Evolutionary conservation across 257 asterid species (phyloP), one percentile per base, ranked within the genome.

Genomic region (Petunia axillaris): DNA sequence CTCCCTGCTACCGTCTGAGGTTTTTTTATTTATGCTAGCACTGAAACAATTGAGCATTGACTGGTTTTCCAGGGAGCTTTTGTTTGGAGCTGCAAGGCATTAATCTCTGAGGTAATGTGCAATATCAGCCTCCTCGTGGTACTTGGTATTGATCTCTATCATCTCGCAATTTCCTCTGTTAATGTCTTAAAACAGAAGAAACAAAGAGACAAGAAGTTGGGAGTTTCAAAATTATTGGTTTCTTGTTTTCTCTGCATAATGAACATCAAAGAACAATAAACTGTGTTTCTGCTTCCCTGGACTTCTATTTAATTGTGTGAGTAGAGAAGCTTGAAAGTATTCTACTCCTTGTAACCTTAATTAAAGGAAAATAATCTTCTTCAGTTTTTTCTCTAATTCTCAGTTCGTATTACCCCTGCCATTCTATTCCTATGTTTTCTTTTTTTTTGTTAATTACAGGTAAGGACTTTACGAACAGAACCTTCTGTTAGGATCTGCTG

Each of bases 31-130:
- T 48, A 15, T 70, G 11, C 46, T 70, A 71, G 60, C 60, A 48
- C 35, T 48, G 43, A 5, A n/a, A 1, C 35, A 48, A 46, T 25
- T 71, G 44, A 79, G 41, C 53, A 39, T 57, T 66, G 60, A 16
- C 16, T 36, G 44, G 46, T 63, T 50, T 77, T 62, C 74, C 90
- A 95, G 99, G 99, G 99, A 78, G 97, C 99, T 77, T 95, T 85
- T 62, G 91, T 95, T 73, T 95, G 99, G 99, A 95, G 98, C 86
- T 90, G 95, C 82, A 93, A 89, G 84, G 98, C 99, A 54, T 88
- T 95, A 89, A 92, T 95, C 77, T 84, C 97, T 58, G 99, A 95
- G 99, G 99, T 95, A 91, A 86, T 65, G 82, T 55, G 35, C 44
- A 5, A 39, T 10, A 37, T 58, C 74, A 54, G 36, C 48, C 58